Percentiles rank a stretch among this genome's conserved stretches.
Conservation (phyloP, 2,329 filamentous ascomycete species). For the Chalaropsis ovoidea region DNA sequence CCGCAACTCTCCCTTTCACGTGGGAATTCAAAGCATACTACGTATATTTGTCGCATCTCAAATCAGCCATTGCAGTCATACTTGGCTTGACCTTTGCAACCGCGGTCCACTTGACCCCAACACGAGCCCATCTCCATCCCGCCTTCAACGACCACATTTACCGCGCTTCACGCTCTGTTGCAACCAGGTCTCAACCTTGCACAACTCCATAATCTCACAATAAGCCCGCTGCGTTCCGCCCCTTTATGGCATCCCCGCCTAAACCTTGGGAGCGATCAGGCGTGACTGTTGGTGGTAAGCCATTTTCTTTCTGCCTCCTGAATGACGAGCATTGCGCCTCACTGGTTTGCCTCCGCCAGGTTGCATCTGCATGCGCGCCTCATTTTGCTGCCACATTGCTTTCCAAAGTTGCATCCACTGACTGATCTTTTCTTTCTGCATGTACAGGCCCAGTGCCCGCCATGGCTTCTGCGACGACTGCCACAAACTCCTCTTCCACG, state of each 20-base stretch:
- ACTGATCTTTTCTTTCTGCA: constrained; percentile 27
- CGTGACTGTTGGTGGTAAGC: constrained; percentile 32
- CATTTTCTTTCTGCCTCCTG: constrained; percentile 28
- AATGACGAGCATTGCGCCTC: constrained; percentile 34
- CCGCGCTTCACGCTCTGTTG: background rate
- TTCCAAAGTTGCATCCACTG: constrained; percentile 19
- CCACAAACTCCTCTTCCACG: constrained; percentile 29
- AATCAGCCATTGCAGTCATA: background rate
- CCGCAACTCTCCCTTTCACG: background rate
- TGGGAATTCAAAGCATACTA: background rate
- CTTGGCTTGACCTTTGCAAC: background rate
- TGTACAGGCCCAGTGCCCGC: constrained; percentile 28
- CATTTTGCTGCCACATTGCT: constrained; percentile 33
- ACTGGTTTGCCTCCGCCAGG: constrained; percentile 35
- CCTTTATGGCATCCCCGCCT: constrained; percentile 65
- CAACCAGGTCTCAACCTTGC: background rate
- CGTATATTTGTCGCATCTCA: background rate
- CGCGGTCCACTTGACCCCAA: background rate
- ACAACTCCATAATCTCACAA: background rate
- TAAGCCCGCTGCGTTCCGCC: background rate
- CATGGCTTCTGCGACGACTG: constrained; percentile 36
- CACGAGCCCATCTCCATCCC: background rate
- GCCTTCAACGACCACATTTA: background rate
- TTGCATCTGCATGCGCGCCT: constrained; percentile 29
- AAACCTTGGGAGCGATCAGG: constrained; percentile 92